Percentiles rank a stretch among this genome's conserved stretches.
Conservation (phyloP, 2,329 filamentous ascomycete species). For the Colletotrichum noveboracense region DNA sequence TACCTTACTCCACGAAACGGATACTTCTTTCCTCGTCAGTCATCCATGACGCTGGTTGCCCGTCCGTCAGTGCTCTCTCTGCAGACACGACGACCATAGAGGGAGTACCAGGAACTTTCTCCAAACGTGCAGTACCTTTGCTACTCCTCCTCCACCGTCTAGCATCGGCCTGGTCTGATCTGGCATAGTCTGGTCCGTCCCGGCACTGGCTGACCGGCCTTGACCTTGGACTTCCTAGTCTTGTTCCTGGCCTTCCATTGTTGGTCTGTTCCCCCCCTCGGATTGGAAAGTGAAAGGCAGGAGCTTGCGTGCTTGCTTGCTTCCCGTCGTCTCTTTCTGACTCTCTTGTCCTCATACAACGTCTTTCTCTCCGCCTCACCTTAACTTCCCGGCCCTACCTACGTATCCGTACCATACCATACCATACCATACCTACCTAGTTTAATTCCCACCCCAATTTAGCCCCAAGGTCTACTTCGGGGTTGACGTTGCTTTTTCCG, state of each 20-base stretch:
- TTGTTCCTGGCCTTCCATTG: not conserved
- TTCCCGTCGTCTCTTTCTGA: not conserved
- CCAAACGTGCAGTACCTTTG: not conserved
- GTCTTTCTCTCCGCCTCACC: slow-evolving; percentile 10
- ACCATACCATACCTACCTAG: not conserved
- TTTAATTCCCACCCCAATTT: not conserved
- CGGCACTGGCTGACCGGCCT: not conserved
- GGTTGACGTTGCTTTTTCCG: slow-evolving; percentile 16
- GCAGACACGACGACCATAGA: not conserved
- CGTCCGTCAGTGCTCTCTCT: not conserved
- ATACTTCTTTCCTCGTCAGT: slow-evolving; percentile 1
- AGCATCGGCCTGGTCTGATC: slow-evolving; percentile 8
- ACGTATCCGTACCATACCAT: not conserved
- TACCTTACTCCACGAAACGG: slow-evolving; percentile 21
- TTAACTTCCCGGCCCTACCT: slow-evolving; percentile 1
- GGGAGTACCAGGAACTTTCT: not conserved
- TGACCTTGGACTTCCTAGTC: not conserved
- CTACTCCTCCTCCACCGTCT: not conserved
- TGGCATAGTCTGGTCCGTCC: slow-evolving; percentile 8
- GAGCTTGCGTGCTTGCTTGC: not conserved
- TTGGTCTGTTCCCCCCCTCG: not conserved
- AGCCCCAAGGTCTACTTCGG: not conserved
- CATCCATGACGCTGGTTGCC: not conserved
- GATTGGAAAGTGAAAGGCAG: not conserved
- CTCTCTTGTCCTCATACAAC: not conserved